Conservation (phyloP, 2,329 filamentous ascomycete species). For the Ascochyta fabae region DNA sequence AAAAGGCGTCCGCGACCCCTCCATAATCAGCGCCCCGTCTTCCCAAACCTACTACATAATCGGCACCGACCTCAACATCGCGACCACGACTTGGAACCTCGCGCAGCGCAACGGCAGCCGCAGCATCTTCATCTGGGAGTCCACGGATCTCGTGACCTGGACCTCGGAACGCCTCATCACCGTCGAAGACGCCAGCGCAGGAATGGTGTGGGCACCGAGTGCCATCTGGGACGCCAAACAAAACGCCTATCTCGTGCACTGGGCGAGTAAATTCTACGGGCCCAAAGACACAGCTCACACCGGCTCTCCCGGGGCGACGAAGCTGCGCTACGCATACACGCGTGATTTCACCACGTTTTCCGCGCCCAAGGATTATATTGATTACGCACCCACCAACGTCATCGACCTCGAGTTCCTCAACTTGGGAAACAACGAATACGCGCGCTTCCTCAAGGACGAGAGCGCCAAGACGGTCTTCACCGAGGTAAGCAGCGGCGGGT, state of each 20-base stretch:
- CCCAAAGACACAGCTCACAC: slow-evolving; percentile 58
- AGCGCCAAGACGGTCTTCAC: slow-evolving; percentile 59
- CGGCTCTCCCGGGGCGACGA: slow-evolving; percentile 51
- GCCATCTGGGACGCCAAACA: slow-evolving; percentile 60
- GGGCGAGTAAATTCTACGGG: slow-evolving; percentile 57
- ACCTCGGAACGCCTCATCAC: slow-evolving; percentile 55
- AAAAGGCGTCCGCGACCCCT: slow-evolving; percentile 60
- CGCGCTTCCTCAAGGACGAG: slow-evolving; percentile 65
- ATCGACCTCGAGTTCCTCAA: slow-evolving; percentile 65
- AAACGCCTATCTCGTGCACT: slow-evolving; percentile 57
- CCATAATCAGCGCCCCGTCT: slow-evolving; percentile 56
- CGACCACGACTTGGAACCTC: slow-evolving; percentile 60
- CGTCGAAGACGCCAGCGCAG: slow-evolving; percentile 61
- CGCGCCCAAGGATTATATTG: slow-evolving; percentile 59
- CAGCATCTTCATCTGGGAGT: slow-evolving; percentile 64
- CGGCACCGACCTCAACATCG: slow-evolving; percentile 62
- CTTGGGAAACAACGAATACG: slow-evolving; percentile 53
- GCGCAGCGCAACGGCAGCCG: slow-evolving; percentile 59
- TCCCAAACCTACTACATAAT: slow-evolving; percentile 62
- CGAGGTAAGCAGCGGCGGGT: slow-evolving; percentile 56
- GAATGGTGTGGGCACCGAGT: slow-evolving; percentile 66
- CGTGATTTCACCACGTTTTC: slow-evolving; percentile 62
- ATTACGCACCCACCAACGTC: slow-evolving; percentile 56
- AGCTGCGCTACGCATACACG: slow-evolving; percentile 63
- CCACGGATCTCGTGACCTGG: slow-evolving; percentile 60